Base-by-base conservation (phyloP, 805 yeast genomes). In the Groenewaldozyma salmanticensis region DNA sequence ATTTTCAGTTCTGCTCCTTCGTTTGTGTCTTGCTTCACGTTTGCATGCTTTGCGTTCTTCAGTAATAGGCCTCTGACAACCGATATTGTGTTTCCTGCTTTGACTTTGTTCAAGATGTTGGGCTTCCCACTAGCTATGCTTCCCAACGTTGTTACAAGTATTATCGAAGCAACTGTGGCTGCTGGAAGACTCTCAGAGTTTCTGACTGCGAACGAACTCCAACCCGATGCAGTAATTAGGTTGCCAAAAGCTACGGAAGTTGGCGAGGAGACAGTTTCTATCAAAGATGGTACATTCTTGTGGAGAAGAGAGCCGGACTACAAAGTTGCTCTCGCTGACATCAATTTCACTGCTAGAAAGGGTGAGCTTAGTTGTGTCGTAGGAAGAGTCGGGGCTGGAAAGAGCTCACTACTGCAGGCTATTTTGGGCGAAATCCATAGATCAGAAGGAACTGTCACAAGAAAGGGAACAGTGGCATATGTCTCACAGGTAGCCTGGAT, bases 401-500 rank as follows among this genome's bases (percentile, higher is more conserved):
- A 88, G 58, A 79, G 95, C 6, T 80, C 94, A 1, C 63, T 88
- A 35, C 68, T 88, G 48, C 88, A 83, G 58, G 75, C 90, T 19
- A 65, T 86, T 27, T 63, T 88, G 33, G 97, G 96, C 47, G 94
- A 87, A 52, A 67, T 88, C 49, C 76, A 81, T 59, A 80, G 81
- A 59, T 69, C 77, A 16, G 71, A 74, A 39, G 97, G 97, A 33
- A 64, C 71, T 17, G 88, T 83, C 4, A 66, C 67, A 15, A 73
- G 80, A 7, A 79, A 73, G 55, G 97, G 96, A 33, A 69, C 74
- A 37, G 68, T 84, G 27, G 96, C 96, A 0, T 90, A 88, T 59
- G 95, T 82, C 33, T 79, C 95, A 42, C 87, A 86, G 17, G 78
- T 82, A 31, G 94, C 98, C 1, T 92, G 98, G 98, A 87, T 92